Base-by-base conservation (phyloP, 2,329 filamentous ascomycete species). In the Alternaria solani region DNA sequence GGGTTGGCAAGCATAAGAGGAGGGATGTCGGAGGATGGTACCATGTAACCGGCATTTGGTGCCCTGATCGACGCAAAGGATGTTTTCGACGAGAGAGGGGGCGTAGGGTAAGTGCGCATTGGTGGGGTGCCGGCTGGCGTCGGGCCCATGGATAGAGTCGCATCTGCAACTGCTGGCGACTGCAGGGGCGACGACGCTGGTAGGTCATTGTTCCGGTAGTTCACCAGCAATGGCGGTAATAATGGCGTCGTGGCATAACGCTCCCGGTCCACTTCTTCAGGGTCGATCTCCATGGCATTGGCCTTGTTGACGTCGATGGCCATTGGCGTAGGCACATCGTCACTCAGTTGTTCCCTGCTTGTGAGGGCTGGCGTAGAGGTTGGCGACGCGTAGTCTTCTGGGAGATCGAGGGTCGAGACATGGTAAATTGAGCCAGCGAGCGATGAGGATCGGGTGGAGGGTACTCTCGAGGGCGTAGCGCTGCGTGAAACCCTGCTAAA, bases 141-240 rank as follows among this genome's bases (percentile, higher is more conserved):
- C 25, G 79, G 75, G 44, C 77, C 79, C 51, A 80, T 70, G 16
- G 82, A 83, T 7, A 79, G 61, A 36, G 80, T 78, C 39, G 85
- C 80, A n/a, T 89, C 88, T 9, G 70, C 91, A 18, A 95, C 86
- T 0, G 88, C 90, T 0, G 93, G 93, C 0, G 93, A 96, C 77
- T 96, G 92, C 26, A 96, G 82, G n/a, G 94, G 93, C 7, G 93
- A 96, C 59, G 91, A 86, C 32, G 90, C 83, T 1, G 86, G 85
- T 0, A 88, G 84, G 42, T 87, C 81, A 38, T 81, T 77, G 44
- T 82, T 79, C 34, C 85, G 80, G 23, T 84, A 79, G 56, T 87
- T 85, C 28, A 87, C 88, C 81, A 96, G 86, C 36, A 95, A 84
- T 0, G 94, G 94, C 7, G 94, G 94, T 2, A 97, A 84, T 7